These are phyloP conservation scores for Penicillium salamii DNA, from an alignment of 495 filamentous ascomycete genomes.

Conservation along the genomic window DNA sequence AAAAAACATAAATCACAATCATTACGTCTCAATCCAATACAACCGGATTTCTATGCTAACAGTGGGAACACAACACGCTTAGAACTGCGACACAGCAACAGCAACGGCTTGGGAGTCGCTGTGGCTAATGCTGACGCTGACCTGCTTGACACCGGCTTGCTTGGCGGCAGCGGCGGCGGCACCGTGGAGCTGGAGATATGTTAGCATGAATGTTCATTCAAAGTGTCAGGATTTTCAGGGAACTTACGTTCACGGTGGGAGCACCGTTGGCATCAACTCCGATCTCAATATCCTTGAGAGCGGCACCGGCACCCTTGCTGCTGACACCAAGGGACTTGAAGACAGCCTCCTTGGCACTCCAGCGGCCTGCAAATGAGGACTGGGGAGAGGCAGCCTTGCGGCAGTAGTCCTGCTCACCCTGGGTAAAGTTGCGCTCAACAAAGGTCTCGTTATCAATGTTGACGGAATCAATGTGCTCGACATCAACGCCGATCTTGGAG, in stretches of 20 bases:
- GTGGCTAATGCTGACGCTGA: conserved; percentile 93
- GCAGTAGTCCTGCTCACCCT: conserved; percentile 80
- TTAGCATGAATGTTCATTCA: conserved; percentile 20
- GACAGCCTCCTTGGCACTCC: conserved; percentile 97
- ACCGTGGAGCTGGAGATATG: conserved; percentile 68
- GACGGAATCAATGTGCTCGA: conserved; percentile 79
- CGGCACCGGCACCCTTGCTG: conserved; percentile 82
- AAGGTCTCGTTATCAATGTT: conserved; percentile 93
- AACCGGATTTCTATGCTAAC: conserved; percentile 9
- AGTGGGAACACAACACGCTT: conserved; percentile 17
- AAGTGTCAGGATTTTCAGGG: not conserved
- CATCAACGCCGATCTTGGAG: conserved; percentile 88
- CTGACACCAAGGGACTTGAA: conserved; percentile 95
- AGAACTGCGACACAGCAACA: conserved; percentile 80
- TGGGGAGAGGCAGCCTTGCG: conserved; percentile 70
- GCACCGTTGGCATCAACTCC: conserved; percentile 73
- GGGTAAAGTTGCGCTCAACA: conserved; percentile 90
- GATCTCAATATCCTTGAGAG: conserved; percentile 94
- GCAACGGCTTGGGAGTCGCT: conserved; percentile 89
- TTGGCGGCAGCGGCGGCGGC: conserved; percentile 76
- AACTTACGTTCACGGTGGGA: conserved; percentile 79
- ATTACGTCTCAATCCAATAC: conserved; percentile 26
- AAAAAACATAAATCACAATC: conserved; percentile 32
- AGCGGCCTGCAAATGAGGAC: conserved; percentile 86
- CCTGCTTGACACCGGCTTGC: conserved; percentile 77